phyloP scores from a whole-genome alignment of 116 monocot species.

The Papilionanthe hybrid region DNA sequence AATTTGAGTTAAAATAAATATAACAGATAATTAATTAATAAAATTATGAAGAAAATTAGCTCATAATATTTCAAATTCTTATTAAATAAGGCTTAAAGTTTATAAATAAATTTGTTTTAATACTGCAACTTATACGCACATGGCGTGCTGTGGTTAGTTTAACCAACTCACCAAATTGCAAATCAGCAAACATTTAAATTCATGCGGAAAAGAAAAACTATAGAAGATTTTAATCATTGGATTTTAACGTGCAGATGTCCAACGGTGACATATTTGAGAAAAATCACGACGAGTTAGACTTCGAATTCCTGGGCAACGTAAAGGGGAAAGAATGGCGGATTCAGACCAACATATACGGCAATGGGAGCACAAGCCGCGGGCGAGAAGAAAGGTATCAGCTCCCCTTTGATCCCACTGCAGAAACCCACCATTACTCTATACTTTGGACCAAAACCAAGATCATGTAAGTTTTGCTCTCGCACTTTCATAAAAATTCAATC shows the following conservation, averaged over 20 bases:
- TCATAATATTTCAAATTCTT: no score
- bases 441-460: slow-evolving; percentile 36
- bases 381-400: slow-evolving; percentile 47
- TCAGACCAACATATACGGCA: slow-evolving; percentile 51
- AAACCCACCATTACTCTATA: slow-evolving; percentile 35
- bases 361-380: slow-evolving; percentile 42
- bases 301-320: slow-evolving; percentile 43
- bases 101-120: no score
- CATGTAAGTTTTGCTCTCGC: slow-evolving; percentile 11
- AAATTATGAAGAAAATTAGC: no score
- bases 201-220: not conserved
- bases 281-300: slow-evolving; percentile 49
- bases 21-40: no score
- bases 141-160: not conserved
- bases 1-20: no score
- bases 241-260: slow-evolving; percentile 23
- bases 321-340: slow-evolving; percentile 35
- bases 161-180: not conserved
- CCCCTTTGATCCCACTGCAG: slow-evolving; percentile 39
- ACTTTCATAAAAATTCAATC: no score
- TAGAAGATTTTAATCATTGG: no score
- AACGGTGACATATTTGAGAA: slow-evolving; percentile 39
- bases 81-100: no score
- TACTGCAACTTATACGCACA: no score
- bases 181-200: not conserved